Evolutionary conservation across 1,139 yeast genomes (phyloP).

Genomic region (Pneumocystis wakefieldiae): DNA sequence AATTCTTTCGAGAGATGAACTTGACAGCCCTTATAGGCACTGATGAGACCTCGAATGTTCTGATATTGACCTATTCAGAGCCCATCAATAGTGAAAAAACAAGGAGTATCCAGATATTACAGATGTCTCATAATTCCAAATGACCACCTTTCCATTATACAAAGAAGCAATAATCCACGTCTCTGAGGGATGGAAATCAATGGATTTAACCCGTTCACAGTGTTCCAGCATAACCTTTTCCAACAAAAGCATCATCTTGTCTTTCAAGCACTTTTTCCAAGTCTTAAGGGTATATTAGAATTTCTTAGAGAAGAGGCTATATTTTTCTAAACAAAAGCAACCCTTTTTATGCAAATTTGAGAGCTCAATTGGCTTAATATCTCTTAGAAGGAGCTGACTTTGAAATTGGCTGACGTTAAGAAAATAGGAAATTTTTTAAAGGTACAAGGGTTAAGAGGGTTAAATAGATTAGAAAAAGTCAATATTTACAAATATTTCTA

Average conservation of each 20-base stretch:
- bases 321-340: background rate
- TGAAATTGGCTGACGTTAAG: too few relatives aligned
- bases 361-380: too few relatives aligned
- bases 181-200: slow-evolving; percentile 93
- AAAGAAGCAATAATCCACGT: slow-evolving; percentile 46
- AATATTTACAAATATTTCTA: too few relatives aligned
- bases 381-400: too few relatives aligned
- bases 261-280: background rate
- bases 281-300: background rate
- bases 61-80: slow-evolving; percentile 34
- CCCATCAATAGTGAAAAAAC: slow-evolving; percentile 61
- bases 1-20: slow-evolving; percentile 87
- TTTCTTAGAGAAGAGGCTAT: background rate
- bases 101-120: slow-evolving; percentile 42
- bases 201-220: slow-evolving; percentile 25
- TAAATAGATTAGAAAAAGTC: too few relatives aligned
- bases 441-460: too few relatives aligned
- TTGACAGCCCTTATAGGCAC: slow-evolving; percentile 93
- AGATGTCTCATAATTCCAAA: slow-evolving; percentile 13
- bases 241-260: background rate
- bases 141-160: slow-evolving; percentile 12
- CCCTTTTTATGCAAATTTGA: background rate
- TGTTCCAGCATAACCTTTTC: background rate
- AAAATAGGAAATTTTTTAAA: too few relatives aligned
- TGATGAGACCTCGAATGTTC: slow-evolving; percentile 74